A percentile compares a stretch with the other conserved stretches of the same genome.
Conservation (phyloP, 306 rosid species). For the Trifolium pratense region DNA sequence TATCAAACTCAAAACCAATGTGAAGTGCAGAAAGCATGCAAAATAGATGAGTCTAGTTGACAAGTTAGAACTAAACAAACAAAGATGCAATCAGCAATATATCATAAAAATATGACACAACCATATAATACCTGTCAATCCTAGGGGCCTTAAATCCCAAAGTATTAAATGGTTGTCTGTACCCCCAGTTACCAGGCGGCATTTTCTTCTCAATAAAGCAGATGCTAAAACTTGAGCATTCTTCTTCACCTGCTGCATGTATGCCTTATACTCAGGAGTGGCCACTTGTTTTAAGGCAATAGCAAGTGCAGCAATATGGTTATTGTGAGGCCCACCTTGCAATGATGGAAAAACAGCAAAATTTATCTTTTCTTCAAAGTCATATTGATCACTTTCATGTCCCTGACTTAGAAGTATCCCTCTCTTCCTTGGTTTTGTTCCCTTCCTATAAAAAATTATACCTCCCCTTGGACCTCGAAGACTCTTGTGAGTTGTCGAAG, state of each 20-base stretch:
- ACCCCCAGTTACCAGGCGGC: constrained; percentile 90
- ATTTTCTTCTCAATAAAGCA: constrained; percentile 75
- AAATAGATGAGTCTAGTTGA: constrained; percentile 9
- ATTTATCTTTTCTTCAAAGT: constrained; percentile 89
- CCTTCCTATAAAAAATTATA: constrained; percentile 88
- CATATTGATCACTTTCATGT: constrained; percentile 72
- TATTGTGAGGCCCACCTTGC: constrained; percentile 99
- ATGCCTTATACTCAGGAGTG: constrained; percentile 78
- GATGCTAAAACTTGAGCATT: constrained; percentile 90
- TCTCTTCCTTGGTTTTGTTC: constrained; percentile 82
- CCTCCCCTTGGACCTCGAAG: constrained; percentile 99
- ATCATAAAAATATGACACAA: not conserved
- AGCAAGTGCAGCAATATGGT: constrained; percentile 97
- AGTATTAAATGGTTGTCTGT: constrained; percentile 94
- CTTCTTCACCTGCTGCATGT: constrained; percentile 95
- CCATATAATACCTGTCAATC: constrained; percentile 74
- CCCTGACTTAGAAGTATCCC: constrained; percentile 73
- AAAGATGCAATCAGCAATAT: constrained; percentile 27
- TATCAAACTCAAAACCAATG: constrained; percentile 20
- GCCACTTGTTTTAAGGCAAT: constrained; percentile 93
- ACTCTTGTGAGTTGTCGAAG: constrained; percentile 97
- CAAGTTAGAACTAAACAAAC: constrained; percentile 12
- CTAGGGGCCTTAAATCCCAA: constrained; percentile 93
- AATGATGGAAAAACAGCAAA: constrained; percentile 91
- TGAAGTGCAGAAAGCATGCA: constrained; percentile 24